A percentile compares a stretch with the other conserved stretches of the same genome.
These are phyloP conservation scores for Zhuliangozyma blackwelliae DNA, from an alignment of 1,139 yeast genomes.

Conservation along the genomic window DNA sequence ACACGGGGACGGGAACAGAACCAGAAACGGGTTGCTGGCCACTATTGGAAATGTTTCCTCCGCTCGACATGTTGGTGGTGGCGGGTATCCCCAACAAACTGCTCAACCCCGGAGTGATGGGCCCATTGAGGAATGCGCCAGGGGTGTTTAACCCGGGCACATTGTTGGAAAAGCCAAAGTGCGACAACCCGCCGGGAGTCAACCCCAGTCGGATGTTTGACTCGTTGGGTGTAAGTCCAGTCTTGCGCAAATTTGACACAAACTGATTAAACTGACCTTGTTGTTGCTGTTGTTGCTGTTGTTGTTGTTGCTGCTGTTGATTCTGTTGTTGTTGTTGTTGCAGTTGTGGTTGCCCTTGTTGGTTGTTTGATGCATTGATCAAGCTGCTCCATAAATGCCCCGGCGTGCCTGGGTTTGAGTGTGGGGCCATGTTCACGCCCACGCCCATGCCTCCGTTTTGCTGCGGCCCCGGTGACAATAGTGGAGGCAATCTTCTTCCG, in stretches of 20 bases:
- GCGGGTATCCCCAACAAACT: conserved; percentile 31
- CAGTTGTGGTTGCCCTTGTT: conserved; percentile 5
- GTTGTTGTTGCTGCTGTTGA: conserved; percentile 8
- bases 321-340: conserved; percentile 7
- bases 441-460: background rate
- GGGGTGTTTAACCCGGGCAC: conserved; percentile 45
- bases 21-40: too few species aligned
- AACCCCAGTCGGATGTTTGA: conserved; percentile 62
- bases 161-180: conserved; percentile 22
- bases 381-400: conserved; percentile 46
- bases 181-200: conserved; percentile 41
- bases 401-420: conserved; percentile 48
- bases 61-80: background rate
- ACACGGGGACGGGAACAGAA: too few species aligned
- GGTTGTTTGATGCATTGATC: conserved; percentile 33
- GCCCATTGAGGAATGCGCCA: conserved; percentile 35
- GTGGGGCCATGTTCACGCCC: conserved; percentile 2
- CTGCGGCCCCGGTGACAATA: conserved; percentile 35
- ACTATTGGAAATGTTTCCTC: too few species aligned
- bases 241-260: conserved; percentile 35
- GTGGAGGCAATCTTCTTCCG: conserved; percentile 56
- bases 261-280: conserved; percentile 20
- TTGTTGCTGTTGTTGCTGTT: conserved; percentile 8
- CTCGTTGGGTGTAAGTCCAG: conserved; percentile 71
- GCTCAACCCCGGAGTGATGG: conserved; percentile 47